Conservation (phyloP, 2,329 filamentous ascomycete species). For the Bertia moriformis region DNA sequence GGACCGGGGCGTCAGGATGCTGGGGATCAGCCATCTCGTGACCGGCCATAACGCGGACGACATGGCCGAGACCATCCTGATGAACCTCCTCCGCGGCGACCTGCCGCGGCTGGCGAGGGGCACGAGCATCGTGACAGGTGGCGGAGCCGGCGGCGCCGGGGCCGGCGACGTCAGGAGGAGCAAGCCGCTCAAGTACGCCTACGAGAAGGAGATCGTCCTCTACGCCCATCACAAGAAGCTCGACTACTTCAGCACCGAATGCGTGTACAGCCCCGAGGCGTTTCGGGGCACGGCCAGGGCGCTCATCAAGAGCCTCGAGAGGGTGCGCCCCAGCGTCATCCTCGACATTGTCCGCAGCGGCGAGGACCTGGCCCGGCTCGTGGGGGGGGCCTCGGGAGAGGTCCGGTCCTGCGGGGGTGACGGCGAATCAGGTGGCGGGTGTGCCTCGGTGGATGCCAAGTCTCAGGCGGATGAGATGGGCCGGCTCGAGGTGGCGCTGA, state of each 20-base stretch:
- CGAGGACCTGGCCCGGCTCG: conserved; percentile 83
- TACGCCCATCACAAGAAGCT: conserved; percentile 95
- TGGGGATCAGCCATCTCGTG: conserved; percentile 83
- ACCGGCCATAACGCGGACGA: conserved; percentile 97
- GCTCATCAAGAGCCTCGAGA: conserved; percentile 88
- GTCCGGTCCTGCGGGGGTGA: conserved; percentile 33
- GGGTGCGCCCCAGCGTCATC: conserved; percentile 83
- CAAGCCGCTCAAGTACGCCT: conserved; percentile 95
- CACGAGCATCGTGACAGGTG: conserved; percentile 76
- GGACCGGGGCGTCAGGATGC: conserved; percentile 74
- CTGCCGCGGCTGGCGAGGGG: conserved; percentile 73
- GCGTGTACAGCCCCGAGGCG: conserved; percentile 93
- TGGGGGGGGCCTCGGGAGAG: conserved; percentile 40
- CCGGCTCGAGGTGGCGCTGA: conserved; percentile 54
- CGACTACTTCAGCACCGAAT: conserved; percentile 97
- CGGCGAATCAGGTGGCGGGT: conserved; percentile 20
- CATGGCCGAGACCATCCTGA: conserved; percentile 89
- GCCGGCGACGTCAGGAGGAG: conserved; percentile 83
- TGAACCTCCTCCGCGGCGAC: conserved; percentile 89
- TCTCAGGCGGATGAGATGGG: background rate
- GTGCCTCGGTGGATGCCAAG: conserved; percentile 14
- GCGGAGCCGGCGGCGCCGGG: too few relatives aligned
- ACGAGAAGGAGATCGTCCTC: conserved; percentile 96
- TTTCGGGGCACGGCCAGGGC: conserved; percentile 84
- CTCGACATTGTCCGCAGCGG: conserved; percentile 87